Base-by-base conservation (phyloP, 148 eudicot species). In the Fagopyrum tataricum region DNA sequence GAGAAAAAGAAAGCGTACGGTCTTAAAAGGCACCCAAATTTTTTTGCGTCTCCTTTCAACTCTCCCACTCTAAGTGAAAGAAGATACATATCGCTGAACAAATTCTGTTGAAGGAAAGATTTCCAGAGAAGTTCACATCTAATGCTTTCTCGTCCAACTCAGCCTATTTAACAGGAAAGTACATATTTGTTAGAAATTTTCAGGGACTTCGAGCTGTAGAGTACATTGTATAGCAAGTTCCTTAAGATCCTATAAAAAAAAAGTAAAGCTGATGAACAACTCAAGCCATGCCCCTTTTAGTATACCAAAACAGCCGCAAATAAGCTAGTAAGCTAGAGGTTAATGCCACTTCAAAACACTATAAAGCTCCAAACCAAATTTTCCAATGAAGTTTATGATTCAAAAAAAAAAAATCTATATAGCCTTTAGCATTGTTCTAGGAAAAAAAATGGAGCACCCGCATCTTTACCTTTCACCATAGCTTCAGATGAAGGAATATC, bases 111-210 rank as follows among this genome's bases (percentile, higher is more conserved):
- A 91, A 88, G 74, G 85, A 81, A 31, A 91, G 70, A 76, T 86
- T 94, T 71, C 98, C 98, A 14, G 98, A 94, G 72, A 94, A 85
- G 80, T 94, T 94, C 69, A 94, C 91, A 85, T 94, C 98, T 85
- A 88, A 85, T 73, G 98, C 98, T 72, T 93, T 78, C 67, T 91
- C 98, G 84, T 94, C 95, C 59, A 74, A 85, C 80, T 91, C 97
- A 48, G 90, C 97, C 98, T 94, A 75, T 64, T n/a, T 37, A 64
- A 13, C 6, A 13, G 18, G 6, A 64, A 62, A 18, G 14, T 31
- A 43, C 43, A 31, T 31, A 64, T 6, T 13, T 37, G 69, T 37
- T 31, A 64, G 69, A 13, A 64, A 37, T 4, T 31, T 12, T 31
- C 68, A 62, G 68, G 68, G 68, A 62, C 68, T 31, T 2, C 14